Conservation (phyloP, 148 eudicot genomes). For the Chenopodium suecicum region DNA sequence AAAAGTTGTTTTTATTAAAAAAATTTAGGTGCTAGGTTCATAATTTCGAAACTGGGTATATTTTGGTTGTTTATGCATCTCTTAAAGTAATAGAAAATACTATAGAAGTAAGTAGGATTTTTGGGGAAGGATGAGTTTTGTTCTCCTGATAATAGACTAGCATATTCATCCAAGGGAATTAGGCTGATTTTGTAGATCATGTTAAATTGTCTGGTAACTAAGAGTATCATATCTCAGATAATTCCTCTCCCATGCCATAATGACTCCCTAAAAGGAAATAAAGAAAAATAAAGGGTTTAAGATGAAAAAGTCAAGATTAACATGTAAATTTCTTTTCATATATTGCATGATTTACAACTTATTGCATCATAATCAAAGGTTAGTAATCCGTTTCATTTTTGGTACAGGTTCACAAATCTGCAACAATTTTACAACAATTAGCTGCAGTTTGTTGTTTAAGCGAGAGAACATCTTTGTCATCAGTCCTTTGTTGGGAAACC, state of each 20-base stretch:
- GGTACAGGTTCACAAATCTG: conserved; percentile 82
- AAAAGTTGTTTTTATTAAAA: background rate
- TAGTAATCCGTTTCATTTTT: conserved; percentile 1
- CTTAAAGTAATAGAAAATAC: background rate
- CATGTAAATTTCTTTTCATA: background rate
- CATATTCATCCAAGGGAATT: background rate
- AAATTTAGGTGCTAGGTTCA: background rate
- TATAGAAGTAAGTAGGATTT: background rate
- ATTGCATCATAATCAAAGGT: background rate
- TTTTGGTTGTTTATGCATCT: background rate
- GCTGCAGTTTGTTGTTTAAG: conserved; percentile 85
- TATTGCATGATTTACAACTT: background rate
- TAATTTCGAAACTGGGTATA: background rate
- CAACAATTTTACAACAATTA: conserved; percentile 82
- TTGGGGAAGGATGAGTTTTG: background rate
- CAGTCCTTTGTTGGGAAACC: conserved; percentile 81
- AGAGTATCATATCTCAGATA: too few species aligned
- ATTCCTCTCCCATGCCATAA: background rate
- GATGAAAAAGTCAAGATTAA: background rate
- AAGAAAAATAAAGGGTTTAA: background rate
- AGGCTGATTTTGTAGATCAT: background rate
- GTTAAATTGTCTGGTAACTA: background rate
- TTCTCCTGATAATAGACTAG: background rate
- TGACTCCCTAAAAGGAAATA: background rate
- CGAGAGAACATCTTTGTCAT: conserved; percentile 75